Evolutionary conservation across 768 basidiomycete species (phyloP).

Genomic region (Amanita thiersii): DNA sequence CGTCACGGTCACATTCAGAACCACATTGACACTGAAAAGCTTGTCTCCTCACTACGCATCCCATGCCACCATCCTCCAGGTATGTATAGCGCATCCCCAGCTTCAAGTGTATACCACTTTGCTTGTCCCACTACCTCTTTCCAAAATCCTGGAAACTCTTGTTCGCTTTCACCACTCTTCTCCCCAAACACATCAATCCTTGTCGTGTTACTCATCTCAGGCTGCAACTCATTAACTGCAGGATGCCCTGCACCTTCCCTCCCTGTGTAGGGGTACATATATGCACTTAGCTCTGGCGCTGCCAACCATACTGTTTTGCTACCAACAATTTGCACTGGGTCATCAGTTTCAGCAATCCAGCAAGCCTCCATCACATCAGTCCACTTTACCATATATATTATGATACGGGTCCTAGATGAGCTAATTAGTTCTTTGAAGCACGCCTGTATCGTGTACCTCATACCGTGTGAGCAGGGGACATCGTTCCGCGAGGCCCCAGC

Average conservation of each 20-base stretch:
- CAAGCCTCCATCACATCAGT: background rate
- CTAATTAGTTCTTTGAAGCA: background rate
- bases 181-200: constrained; percentile 66
- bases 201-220: constrained; percentile 75
- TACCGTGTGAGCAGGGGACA: constrained; percentile 88
- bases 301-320: constrained; percentile 90
- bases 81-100: constrained; percentile 85
- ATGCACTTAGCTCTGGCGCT: constrained; percentile 46
- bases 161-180: constrained; percentile 11
- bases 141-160: constrained; percentile 44
- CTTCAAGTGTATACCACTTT: constrained; percentile 51
- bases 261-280: constrained; percentile 50
- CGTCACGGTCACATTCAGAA: constrained; percentile 38
- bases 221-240: constrained; percentile 15
- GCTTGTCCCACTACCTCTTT: constrained; percentile 50
- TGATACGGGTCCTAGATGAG: constrained; percentile 77
- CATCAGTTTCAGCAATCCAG: background rate
- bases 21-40: constrained; percentile 90
- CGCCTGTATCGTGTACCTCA: constrained; percentile 11
- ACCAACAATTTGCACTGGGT: constrained; percentile 79
- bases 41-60: constrained; percentile 74
- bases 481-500: constrained; percentile 72
- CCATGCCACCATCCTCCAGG: constrained; percentile 96
- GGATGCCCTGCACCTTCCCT: background rate
- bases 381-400: constrained; percentile 71